Percentiles rank a stretch among this genome's conserved stretches.
phyloP scores from a whole-genome alignment of 2,329 filamentous ascomycete species.

The Ilyonectria sp. region DNA sequence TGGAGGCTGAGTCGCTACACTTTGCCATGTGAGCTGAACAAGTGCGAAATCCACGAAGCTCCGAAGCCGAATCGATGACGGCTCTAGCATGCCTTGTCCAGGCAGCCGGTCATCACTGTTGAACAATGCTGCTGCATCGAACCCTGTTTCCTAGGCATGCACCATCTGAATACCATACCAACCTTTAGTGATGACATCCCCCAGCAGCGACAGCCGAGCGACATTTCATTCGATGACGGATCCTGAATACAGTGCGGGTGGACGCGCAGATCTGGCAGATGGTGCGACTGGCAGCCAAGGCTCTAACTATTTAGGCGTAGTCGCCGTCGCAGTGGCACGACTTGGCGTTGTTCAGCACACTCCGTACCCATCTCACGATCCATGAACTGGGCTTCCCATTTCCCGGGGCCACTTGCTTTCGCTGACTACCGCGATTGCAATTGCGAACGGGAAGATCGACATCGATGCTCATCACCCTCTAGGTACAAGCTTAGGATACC shows the following conservation, averaged over 20 bases:
- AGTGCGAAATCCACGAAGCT: background rate
- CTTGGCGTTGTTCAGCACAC: conserved; percentile 6
- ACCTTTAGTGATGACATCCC: conserved; percentile 6
- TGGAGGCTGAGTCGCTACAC: conserved; percentile 40
- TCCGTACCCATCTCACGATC: conserved; percentile 7
- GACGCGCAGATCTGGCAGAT: conserved; percentile 26
- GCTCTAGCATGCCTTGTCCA: conserved; percentile 8
- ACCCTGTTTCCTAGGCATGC: background rate
- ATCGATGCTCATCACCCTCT: background rate
- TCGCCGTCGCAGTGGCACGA: conserved; percentile 23
- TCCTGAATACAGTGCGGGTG: background rate
- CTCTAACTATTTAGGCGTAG: conserved; percentile 30
- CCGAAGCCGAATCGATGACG: conserved; percentile 15
- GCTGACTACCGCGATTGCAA: background rate
- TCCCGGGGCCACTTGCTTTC: background rate
- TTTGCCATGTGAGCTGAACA: conserved; percentile 17
- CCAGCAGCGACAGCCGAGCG: conserved; percentile 20
- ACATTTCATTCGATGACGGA: conserved; percentile 18
- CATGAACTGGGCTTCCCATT: background rate
- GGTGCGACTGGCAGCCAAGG: conserved; percentile 32
- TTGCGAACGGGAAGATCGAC: background rate
- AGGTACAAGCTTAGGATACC: background rate
- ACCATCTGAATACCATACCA: background rate
- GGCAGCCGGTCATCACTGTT: conserved; percentile 15
- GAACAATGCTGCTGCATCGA: background rate